Evolutionary conservation across 352 stramenopile genomes (phyloP).

Genomic region (Phytophthora aleatoria): DNA sequence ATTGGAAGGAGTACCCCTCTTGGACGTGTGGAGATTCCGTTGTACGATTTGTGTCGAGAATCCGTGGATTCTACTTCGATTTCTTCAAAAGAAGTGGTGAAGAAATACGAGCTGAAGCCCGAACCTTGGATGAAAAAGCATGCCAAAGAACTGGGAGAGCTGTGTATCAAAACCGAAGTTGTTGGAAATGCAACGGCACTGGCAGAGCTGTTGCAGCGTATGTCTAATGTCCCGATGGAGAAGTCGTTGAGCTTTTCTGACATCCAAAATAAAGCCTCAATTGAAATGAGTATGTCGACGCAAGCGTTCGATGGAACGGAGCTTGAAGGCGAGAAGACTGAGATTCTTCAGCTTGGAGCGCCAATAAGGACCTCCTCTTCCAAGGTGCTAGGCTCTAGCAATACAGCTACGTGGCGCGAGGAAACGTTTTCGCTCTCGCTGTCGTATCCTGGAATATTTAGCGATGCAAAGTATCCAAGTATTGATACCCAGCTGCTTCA

Average conservation of each 20-base stretch:
- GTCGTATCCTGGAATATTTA: conserved; percentile 75
- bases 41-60: conserved; percentile 60
- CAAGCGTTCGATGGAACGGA: conserved; percentile 15
- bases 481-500: conserved; percentile 48
- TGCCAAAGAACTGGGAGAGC: conserved; percentile 53
- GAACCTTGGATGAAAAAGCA: conserved; percentile 82
- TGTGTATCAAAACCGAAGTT: conserved; percentile 74
- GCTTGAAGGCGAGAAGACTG: conserved; percentile 54
- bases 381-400: conserved; percentile 18
- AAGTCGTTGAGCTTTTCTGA: conserved; percentile 66
- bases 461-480: conserved; percentile 32
- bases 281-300: conserved; percentile 10
- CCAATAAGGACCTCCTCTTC: conserved; percentile 51
- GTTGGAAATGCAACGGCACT: conserved; percentile 59
- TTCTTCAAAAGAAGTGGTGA: conserved; percentile 47
- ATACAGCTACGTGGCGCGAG: conserved; percentile 51
- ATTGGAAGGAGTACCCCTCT: conserved; percentile 63
- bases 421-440: conserved; percentile 67
- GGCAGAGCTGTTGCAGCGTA: conserved; percentile 55
- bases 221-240: conserved; percentile 34
- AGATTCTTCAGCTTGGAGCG: conserved; percentile 44
- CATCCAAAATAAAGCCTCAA: conserved; percentile 30
- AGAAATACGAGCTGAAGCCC: conserved; percentile 59
- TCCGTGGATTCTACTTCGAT: conserved; percentile 65
- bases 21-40: conserved; percentile 65